Evolutionary conservation across 2,329 filamentous ascomycete species (phyloP), one percentile per base, ranked within the genome.

Genomic region (Fusarium sp.): DNA sequence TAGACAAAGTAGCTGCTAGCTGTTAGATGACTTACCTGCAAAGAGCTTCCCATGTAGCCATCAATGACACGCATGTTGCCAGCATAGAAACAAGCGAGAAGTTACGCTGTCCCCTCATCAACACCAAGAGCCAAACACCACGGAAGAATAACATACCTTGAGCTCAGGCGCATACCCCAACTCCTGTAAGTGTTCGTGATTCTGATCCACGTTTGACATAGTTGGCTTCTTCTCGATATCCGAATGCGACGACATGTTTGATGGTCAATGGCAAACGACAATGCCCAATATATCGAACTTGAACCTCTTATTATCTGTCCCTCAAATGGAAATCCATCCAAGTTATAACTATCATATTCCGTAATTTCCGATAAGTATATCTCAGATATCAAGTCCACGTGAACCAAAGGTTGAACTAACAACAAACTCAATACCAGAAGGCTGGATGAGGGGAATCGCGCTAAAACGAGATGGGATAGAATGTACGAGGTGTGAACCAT

Each of bases 11-110:
- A 22, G 22, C 22, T 22, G 22, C 22, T 22, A 22, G 22, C 22
- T 22, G 22, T 22, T 22, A 22, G 22, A 22, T 22, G 22, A 22
- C 3, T 3, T 35, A 71, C 70, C 70, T 73, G 47, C 60, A 72
- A 6, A 73, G 17, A 7, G 69, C 65, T 60, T 73, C 68, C 68
- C 70, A 73, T 27, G 70, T 71, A 1, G 68, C 58, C 68, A 73
- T 73, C 12, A 68, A 33, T 63, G 0, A 68, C 65, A 13, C 60
- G 54, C 5, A 61, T 31, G 5, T 36, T 36, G 63, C 52, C 5
- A 73, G 5, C 65, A 73, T 69, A 0, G 70, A 62, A 12, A 31
- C 29, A 0, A 56, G 22, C 3, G 68, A 73, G n/a, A 72, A 72
- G 25, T 65, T 70, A 42, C 66, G 66, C 55, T 71, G 15, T 36